Conservation (phyloP, 306 rosid species). For the Rosa chinensis region DNA sequence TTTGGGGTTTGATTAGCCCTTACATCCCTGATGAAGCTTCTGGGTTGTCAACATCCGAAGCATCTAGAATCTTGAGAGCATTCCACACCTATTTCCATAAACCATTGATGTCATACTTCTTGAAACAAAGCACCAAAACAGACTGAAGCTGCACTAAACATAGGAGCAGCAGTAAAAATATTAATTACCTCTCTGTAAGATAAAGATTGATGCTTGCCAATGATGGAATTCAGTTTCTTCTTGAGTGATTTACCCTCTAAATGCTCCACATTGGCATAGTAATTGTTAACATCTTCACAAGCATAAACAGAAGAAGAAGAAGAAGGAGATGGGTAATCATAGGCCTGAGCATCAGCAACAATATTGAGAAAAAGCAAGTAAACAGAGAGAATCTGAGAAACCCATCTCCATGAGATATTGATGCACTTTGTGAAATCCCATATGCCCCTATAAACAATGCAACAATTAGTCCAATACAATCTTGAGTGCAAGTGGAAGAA, state of each 20-base stretch:
- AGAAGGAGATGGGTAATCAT: slow-evolving; percentile 36
- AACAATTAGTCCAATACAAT: neutral
- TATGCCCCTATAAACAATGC: slow-evolving; percentile 28
- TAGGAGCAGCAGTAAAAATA: neutral
- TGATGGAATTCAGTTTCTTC: slow-evolving; percentile 47
- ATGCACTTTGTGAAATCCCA: slow-evolving; percentile 25
- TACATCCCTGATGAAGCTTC: slow-evolving; percentile 54
- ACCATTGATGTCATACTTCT: neutral
- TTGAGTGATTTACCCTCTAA: slow-evolving; percentile 48
- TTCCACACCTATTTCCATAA: slow-evolving; percentile 57
- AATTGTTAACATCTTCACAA: slow-evolving; percentile 51
- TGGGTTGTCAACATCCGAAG: slow-evolving; percentile 63
- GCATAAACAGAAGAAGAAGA: slow-evolving; percentile 27
- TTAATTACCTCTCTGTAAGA: slow-evolving; percentile 34
- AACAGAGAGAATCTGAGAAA: slow-evolving; percentile 43
- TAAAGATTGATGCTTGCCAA: slow-evolving; percentile 57
- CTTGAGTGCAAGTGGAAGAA: no score
- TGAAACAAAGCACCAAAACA: neutral
- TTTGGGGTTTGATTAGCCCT: slow-evolving; percentile 6
- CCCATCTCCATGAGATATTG: slow-evolving; percentile 42
- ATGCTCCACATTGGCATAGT: slow-evolving; percentile 41
- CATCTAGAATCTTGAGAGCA: slow-evolving; percentile 77
- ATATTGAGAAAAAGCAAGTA: slow-evolving; percentile 57
- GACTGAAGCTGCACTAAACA: neutral
- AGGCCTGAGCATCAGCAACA: slow-evolving; percentile 39